These are phyloP conservation scores for Pleurotus pulmonarius DNA, from an alignment of 768 basidiomycete genomes.

Conservation along the genomic window DNA sequence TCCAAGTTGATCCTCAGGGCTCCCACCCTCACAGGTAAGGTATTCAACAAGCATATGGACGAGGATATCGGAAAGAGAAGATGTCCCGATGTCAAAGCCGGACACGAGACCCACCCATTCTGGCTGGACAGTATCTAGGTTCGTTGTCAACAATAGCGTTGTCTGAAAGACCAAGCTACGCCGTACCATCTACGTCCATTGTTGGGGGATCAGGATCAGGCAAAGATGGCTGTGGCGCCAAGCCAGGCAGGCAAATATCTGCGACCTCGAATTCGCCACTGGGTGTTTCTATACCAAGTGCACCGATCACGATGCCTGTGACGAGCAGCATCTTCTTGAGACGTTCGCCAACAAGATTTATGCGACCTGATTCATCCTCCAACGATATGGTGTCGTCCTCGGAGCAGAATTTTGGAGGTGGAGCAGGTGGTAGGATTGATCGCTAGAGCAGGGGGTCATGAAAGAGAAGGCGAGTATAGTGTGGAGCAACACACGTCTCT, in stretches of 20 bases:
- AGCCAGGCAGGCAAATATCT: slow-evolving; percentile 80
- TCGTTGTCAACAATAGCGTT: neutral
- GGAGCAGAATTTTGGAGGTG: slow-evolving; percentile 70
- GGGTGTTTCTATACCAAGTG: slow-evolving; percentile 85
- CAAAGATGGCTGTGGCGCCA: slow-evolving; percentile 56
- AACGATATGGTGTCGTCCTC: slow-evolving; percentile 79
- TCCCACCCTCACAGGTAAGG: slow-evolving; percentile 80
- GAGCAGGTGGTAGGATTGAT: slow-evolving; percentile 84
- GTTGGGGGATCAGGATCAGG: slow-evolving; percentile 23
- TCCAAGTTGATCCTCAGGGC: slow-evolving; percentile 54
- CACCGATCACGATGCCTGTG: slow-evolving; percentile 89
- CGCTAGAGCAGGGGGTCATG: slow-evolving; percentile 46
- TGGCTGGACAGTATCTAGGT: slow-evolving; percentile 29
- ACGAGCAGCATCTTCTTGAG: slow-evolving; percentile 64
- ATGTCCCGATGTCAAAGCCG: slow-evolving; percentile 76
- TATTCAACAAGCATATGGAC: slow-evolving; percentile 90
- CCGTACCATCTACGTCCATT: slow-evolving; percentile 74
- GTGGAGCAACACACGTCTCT: slow-evolving; percentile 66
- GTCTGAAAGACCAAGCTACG: neutral
- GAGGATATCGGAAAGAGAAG: slow-evolving; percentile 61
- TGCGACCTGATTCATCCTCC: slow-evolving; percentile 95
- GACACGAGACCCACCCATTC: slow-evolving; percentile 86
- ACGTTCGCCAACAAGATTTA: slow-evolving; percentile 77
- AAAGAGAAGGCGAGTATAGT: slow-evolving; percentile 2
- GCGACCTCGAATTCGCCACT: slow-evolving; percentile 92